Evolutionary conservation across 768 basidiomycete species (phyloP), one percentile per base, ranked within the genome.

Genomic region (Lentinus tigrinus): DNA sequence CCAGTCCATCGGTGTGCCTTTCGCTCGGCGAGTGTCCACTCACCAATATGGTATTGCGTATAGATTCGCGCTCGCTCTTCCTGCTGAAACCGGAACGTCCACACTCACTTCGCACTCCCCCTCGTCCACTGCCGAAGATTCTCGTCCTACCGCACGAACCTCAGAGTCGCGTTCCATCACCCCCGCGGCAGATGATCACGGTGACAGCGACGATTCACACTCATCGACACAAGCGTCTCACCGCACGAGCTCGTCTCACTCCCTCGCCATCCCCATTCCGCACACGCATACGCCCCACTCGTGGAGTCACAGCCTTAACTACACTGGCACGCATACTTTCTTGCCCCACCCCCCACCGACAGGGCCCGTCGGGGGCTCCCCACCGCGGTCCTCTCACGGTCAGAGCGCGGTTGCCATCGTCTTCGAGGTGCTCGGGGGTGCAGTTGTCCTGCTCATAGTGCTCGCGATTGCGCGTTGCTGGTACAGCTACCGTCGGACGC

Each of bases 341-440:
- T 47, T 52, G 27, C 54, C 52, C 37, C 24, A 44, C 54, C 24
- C 58, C 46, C 40, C 27, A 8, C 52, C 36, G 47, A n/a, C 60
- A 56, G n/a, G 57, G 23, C 3, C 39, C 40, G 21, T 11, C 16
- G 27, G 34, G 13, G 47, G 4, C 46, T n/a, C 46, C 55, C 48
- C 52, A 44, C 38, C 59, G 8, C 9, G 62, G 19, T 36, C 42
- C 23, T 21, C 19, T n/a, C 54, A 56, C 16, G 64, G 34, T 42
- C 63, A 58, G 52, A 47, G 39, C n/a, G 67, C 74, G 34, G 72
- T 77, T 36, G 61, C 68, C 50, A 76, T 83, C 60, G 73, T 78
- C 19, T 77, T 83, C 60, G 78, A 75, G 63, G 73, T 76, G 13
- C 63, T 84, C 14, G 81, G 75, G 27, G 80, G 78, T 34, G 27